Evolutionary conservation across 148 eudicot species (phyloP), one percentile per base, ranked within the genome.

Genomic region (Rhododendron molle): DNA sequence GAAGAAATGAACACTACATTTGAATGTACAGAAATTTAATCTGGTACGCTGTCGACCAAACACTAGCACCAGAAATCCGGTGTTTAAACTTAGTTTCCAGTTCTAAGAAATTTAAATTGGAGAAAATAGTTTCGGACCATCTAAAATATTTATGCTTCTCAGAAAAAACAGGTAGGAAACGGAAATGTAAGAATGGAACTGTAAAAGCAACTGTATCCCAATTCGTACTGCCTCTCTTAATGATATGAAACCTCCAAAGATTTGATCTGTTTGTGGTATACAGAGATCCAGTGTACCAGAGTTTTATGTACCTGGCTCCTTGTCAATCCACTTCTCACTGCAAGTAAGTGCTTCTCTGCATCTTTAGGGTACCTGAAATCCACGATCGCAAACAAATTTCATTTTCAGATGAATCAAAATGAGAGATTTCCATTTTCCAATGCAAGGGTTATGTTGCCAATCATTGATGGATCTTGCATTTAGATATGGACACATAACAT

Each of bases 301-400:
- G 12, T 2, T 43, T 21, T 40, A 40, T 21, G 50, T 23, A 95
- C 99, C 99, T 96, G 99, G 86, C 95, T 94, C 85, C 99, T 91
- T 14, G 99, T 93, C 84, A 96, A 86, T 84, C 98, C 98, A 85
- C 98, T 96, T 89, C 91, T 94, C 52, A 93, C 88, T 2, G 99
- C 99, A 83, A 96, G 94, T 91, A 96, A 89, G 82, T 96, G 98
- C 90, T 96, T 96, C 93, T 96, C 98, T 73, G 98, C 90, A 87
- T 96, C 99, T 86, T 96, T 96, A 13, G 99, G 99, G 81, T 96
- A 96, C 90, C 99, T 96, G 91, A 84, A 7, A 56, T 26, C 23
- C 83, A n/a, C 5, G 44, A 47, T 21, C 30, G 26, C 52, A 78
- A 34, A 43, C n/a, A 43, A 43, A 82, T 4, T 56, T 8, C 26